Percentiles rank a stretch among this genome's conserved stretches.
These are phyloP conservation scores for Peronosclerospora sorghi DNA, from an alignment of 352 stramenopile species.

Conservation along the genomic window DNA sequence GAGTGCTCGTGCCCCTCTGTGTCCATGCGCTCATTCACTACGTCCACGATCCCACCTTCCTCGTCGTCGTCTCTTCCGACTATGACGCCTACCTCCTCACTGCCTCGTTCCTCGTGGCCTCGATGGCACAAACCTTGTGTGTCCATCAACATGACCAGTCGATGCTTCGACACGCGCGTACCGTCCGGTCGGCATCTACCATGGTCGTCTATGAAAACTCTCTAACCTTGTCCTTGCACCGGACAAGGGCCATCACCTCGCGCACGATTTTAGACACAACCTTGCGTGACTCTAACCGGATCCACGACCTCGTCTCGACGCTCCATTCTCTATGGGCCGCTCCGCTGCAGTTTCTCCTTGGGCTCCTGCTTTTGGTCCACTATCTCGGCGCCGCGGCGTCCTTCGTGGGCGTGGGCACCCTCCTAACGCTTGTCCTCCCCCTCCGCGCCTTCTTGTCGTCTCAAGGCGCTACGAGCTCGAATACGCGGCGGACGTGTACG, in stretches of 20 bases:
- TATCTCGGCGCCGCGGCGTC: no score
- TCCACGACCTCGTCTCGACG: slow-evolving; percentile 85
- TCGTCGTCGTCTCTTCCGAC: slow-evolving; percentile 25
- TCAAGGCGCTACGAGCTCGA: slow-evolving; percentile 26
- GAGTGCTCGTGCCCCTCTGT: slow-evolving; percentile 78
- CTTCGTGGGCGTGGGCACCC: no score
- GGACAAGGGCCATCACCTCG: slow-evolving; percentile 39
- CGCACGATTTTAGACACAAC: slow-evolving; percentile 92
- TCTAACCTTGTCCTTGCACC: slow-evolving; percentile 41
- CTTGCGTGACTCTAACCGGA: slow-evolving; percentile 84
- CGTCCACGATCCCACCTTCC: slow-evolving; percentile 36
- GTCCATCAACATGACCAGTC: slow-evolving; percentile 58
- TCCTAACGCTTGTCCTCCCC: slow-evolving; percentile 36
- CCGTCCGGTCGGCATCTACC: slow-evolving; percentile 47
- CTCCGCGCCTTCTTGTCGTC: slow-evolving; percentile 27
- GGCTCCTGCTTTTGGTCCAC: no score
- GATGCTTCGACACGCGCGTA: slow-evolving; percentile 53
- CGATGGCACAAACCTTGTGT: slow-evolving; percentile 39
- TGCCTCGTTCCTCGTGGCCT: slow-evolving; percentile 30
- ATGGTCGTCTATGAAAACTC: slow-evolving; percentile 59
- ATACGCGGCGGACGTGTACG: slow-evolving; percentile 32
- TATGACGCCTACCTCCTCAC: slow-evolving; percentile 57
- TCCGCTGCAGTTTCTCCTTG: no score
- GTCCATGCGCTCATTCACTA: slow-evolving; percentile 48
- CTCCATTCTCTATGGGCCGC: no score